Base-by-base conservation (phyloP, 768 basidiomycete genomes). In the Psilocybe cyanescens region DNA sequence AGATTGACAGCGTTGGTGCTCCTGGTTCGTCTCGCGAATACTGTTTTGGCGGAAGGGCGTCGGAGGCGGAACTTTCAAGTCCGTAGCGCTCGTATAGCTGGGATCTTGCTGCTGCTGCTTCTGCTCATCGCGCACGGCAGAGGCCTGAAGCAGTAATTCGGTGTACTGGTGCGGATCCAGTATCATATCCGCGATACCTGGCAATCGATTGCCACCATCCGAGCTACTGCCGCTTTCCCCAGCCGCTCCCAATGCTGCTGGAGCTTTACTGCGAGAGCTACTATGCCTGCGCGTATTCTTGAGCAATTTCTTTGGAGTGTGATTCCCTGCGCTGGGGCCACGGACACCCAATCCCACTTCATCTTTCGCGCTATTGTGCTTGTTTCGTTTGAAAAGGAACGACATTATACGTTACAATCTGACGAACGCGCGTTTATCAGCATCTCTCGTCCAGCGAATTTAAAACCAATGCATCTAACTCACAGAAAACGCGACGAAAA, bases 61-160 rank as follows among this genome's bases (percentile, higher is more conserved):
- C 11, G 33, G 33, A 35, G 33, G 33, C 11, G 33, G 33, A 11
- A 35, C 33, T 35, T 35, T 11, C 33, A 35, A 35, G 6, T 4
- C 33, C 6, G 33, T 35, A 1, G 33, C 33, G 33, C 11, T 35
- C 11, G 33, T 11, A 35, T 35, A 35, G 33, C 11, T 11, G 33
- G 33, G 7, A 11, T 35, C 33, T 35, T 35, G 3, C 3, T 35
- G 50, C 8, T 33, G 41, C 6, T 44, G 41, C 37, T 24, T 24
- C 24, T 24, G 24, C 24, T 24, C 24, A 52, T 52, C 55, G 28
- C 31, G 47, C 2, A 2, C 9, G 29, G 19, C 50, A 41, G 57
- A 46, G 1, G 56, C 61, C n/a, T 62, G 61, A 5, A 58, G 51
- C 4, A 62, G 50, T 3, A 61, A 29, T 29, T 48, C 37, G 1